Evolutionary conservation across 2,329 filamentous ascomycete species (phyloP), one percentile per base, ranked within the genome.

Genomic region (Exophiala viscosa): DNA sequence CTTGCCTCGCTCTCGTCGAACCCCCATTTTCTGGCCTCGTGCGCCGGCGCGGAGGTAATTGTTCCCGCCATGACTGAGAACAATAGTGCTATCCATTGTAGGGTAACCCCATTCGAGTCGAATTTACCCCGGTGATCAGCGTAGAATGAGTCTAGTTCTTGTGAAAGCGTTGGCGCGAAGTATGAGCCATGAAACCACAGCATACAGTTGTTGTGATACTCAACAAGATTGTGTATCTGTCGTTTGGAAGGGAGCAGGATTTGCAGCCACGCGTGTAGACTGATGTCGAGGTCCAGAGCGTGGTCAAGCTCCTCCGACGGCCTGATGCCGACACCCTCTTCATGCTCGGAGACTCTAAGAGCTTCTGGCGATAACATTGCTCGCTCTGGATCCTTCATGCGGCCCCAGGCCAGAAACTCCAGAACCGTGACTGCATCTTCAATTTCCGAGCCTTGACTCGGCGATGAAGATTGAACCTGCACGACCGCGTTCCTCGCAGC

Each of bases 381-480:
- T 23, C 44, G 45, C 9, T 56, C 44, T 8, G 65, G 64, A 38
- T 76, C 69, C 57, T 76, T 77, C 38, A 67, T 66, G 5, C 74
- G 68, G 9, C 74, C 74, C 74, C 75, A 77, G 1, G 74, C 73
- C 3, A 76, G 64, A 45, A 76, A 77, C 51, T 77, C 74, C 0
- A 77, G 67, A 3, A 77, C 72, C 2, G 74, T 74, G 1, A 73
- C 74, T 1, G 73, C 73, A 59, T 74, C 72, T 55, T 65, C 67
- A 49, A 61, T 65, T 45, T 64, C 64, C 1, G 67, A 60, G 48
- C 67, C 66, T n/a, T 63, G 47, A 50, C 23, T 60, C 39, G 20
- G 50, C 45, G 41, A 55, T 36, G 43, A 20, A 49, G 52, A 47
- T 23, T 20, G 48, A 48, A 9, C 54, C 54, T 48, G 39, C 40